These are phyloP conservation scores for Jackrogersella minutella DNA, from an alignment of 495 filamentous ascomycete species.

Conservation along the genomic window DNA sequence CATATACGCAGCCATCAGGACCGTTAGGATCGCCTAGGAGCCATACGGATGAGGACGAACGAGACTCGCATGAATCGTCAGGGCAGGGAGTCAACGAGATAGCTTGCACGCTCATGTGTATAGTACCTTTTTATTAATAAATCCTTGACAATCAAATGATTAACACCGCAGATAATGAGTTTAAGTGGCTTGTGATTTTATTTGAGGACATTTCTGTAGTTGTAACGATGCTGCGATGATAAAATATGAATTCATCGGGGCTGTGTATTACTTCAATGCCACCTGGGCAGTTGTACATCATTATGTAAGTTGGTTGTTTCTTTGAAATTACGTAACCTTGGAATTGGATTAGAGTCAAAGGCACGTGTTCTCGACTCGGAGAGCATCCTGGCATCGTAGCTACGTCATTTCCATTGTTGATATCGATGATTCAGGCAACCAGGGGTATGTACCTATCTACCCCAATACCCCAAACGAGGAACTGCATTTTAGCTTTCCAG, in stretches of 20 bases:
- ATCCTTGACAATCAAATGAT: constrained; percentile 23
- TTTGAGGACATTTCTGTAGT: background rate
- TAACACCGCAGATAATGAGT: constrained; percentile 24
- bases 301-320: background rate
- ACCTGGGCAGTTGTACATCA: background rate
- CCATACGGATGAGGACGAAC: constrained; percentile 18
- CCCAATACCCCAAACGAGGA: background rate
- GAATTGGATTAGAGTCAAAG: too few relatives aligned
- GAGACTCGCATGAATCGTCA: constrained; percentile 16
- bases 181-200: background rate
- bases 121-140: constrained; percentile 10
- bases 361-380: too few relatives aligned
- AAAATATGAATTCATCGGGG: too few relatives aligned
- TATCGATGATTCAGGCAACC: constrained; percentile 13
- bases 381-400: too few relatives aligned
- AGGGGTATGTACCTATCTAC: constrained; percentile 7
- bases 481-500: constrained; percentile 7
- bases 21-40: background rate
- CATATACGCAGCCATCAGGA: constrained; percentile 7
- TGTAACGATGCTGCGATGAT: background rate
- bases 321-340: too few relatives aligned
- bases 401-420: constrained; percentile 29
- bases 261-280: background rate
- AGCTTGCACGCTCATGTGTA: constrained; percentile 25
- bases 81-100: constrained; percentile 10